A percentile compares a stretch with the other conserved stretches of the same genome.
Evolutionary conservation across 352 stramenopile species (phyloP).

Genomic region (Phytophthora ramorum): DNA sequence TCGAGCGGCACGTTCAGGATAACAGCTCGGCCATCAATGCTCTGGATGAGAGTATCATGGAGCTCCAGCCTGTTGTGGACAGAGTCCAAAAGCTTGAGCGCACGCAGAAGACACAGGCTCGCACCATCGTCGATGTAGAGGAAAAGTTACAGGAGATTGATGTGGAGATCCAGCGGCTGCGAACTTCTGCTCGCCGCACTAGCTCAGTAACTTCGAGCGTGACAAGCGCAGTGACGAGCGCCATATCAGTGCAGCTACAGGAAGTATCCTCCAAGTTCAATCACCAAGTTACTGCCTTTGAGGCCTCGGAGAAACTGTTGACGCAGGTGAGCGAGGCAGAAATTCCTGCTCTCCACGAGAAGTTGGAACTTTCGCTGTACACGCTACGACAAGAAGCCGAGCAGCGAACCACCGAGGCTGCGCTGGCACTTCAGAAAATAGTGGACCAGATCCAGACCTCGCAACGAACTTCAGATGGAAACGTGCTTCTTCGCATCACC

Average conservation of each 20-base stretch:
- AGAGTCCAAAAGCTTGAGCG: conserved; percentile 53
- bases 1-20: conserved; percentile 48
- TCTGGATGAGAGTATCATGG: conserved; percentile 43
- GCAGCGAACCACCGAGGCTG: conserved; percentile 47
- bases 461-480: conserved; percentile 23
- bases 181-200: conserved; percentile 44
- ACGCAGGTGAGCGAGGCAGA: conserved; percentile 46
- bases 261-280: conserved; percentile 45
- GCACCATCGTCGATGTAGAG: conserved; percentile 58
- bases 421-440: conserved; percentile 41
- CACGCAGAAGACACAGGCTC: conserved; percentile 44
- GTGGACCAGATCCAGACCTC: conserved; percentile 38
- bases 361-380: conserved; percentile 48
- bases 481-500: conserved; percentile 37
- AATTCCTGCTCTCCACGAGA: conserved; percentile 46
- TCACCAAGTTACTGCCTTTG: conserved; percentile 33
- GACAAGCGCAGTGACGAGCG: conserved; percentile 28
- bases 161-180: conserved; percentile 59
- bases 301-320: conserved; percentile 40
- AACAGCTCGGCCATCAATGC: conserved; percentile 48
- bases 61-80: conserved; percentile 47
- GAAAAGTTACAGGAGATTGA: conserved; percentile 67
- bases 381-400: conserved; percentile 56
- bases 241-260: conserved; percentile 45
- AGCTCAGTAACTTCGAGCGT: conserved; percentile 38